phyloP scores from a whole-genome alignment of 1,284 basidiomycete genomes.

The Pyrrhoderma noxium region DNA sequence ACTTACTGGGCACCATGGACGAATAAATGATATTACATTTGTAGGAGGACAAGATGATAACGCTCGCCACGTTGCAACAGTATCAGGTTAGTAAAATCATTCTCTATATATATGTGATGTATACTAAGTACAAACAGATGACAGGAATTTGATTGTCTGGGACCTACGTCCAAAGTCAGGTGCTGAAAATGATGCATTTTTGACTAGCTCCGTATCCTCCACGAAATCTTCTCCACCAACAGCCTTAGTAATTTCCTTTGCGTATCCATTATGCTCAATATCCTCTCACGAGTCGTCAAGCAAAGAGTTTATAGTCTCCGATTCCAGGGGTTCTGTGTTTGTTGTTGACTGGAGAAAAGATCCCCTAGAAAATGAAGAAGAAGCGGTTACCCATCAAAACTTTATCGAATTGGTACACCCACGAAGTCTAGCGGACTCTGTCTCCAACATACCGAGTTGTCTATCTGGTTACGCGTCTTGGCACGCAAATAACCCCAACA shows the following conservation, averaged over 20 bases:
- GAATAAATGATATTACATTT: slow-evolving; percentile 64
- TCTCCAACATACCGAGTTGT: slow-evolving; percentile 38
- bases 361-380: slow-evolving; percentile 44
- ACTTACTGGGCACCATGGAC: slow-evolving; percentile 64
- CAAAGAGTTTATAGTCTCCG: slow-evolving; percentile 71
- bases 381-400: slow-evolving; percentile 51
- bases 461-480: slow-evolving; percentile 59
- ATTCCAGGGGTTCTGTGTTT: slow-evolving; percentile 63
- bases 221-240: slow-evolving; percentile 47
- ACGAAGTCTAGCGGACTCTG: slow-evolving; percentile 45
- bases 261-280: slow-evolving; percentile 60
- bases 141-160: slow-evolving; percentile 79
- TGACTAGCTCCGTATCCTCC: slow-evolving; percentile 17
- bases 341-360: slow-evolving; percentile 74
- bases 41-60: slow-evolving; percentile 61
- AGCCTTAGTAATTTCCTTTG: slow-evolving; percentile 65
- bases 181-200: slow-evolving; percentile 20
- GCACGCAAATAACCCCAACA: slow-evolving; percentile 57
- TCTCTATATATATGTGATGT: not conserved
- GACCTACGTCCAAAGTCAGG: slow-evolving; percentile 50
- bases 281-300: slow-evolving; percentile 62
- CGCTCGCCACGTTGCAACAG: slow-evolving; percentile 67
- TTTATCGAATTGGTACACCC: slow-evolving; percentile 68
- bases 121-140: slow-evolving; percentile 39
- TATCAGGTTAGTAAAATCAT: slow-evolving; percentile 46